Base-by-base conservation (phyloP, 108 stramenopile species). In the Cylindrotheca fusiformis region DNA sequence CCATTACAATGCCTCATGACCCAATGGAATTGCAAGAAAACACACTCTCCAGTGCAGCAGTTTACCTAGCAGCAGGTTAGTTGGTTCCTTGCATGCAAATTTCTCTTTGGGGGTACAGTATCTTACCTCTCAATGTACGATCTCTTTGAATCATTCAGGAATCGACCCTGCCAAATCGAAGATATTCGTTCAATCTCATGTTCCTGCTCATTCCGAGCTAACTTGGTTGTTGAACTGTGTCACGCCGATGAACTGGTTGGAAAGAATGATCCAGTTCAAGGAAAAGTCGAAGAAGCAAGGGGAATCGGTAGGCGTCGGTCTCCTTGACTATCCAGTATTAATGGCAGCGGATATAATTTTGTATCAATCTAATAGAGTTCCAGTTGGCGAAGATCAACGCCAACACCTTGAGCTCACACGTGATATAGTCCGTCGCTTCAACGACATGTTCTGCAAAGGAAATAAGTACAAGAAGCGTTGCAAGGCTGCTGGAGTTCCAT, bases 221-320 rank as follows among this genome's bases (percentile, higher is more conserved):
- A 75, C 93, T 32, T 99, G 99, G 99, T 76, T 98, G n/a, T 78
- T 99, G 54, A 96, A 85, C 55, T 98, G 97, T 72, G 75, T 86
- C 46, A 97, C 97, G 6, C 98, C 99, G 10, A 93, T 99, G 90
- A 94, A 88, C 56, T 97, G 98, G 97, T 67, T 99, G 50, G 97
- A 98, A 69, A 88, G 98, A 23, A 99, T 99, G 99, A 99, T 99
- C 52, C 99, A 99, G 81, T 99, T 91, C 90, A 99, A 99, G 72
- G 97, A 99, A 57, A 99, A 99, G 84, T 74, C 95, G 3, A 82
- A 81, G 64, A 99, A 97, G 60, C 75, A 82, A 25, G 86, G 83
- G 31, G 95, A 95, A 66, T 80, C 88, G 22, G 95, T 95, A 26
- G 95, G 93, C 0, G 87, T 86, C 1, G 98, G 99, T 19, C 79